These are phyloP conservation scores for Pseudotsuga menziesii DNA, from an alignment of 75 land plant species.

Conservation along the genomic window DNA sequence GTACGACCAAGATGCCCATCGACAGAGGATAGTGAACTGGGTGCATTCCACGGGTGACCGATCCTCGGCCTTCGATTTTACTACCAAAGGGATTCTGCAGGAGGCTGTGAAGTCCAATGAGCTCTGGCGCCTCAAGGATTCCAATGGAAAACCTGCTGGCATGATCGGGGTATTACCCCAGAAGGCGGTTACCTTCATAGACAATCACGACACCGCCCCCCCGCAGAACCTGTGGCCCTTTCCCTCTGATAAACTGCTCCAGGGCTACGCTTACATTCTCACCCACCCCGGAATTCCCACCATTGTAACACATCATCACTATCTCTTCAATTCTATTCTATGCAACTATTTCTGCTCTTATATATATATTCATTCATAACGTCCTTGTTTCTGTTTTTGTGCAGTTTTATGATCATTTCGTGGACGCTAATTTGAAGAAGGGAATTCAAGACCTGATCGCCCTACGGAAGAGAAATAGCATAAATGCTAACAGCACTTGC, in stretches of 20 bases:
- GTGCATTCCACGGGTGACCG: slow-evolving; percentile 6
- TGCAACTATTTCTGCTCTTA: too few relatives aligned
- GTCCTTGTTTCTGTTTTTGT: not conserved
- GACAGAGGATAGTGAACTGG: slow-evolving; percentile 18
- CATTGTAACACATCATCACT: slow-evolving; percentile 16
- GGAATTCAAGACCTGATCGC: slow-evolving; percentile 15
- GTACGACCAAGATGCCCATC: not conserved
- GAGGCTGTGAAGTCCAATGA: slow-evolving; percentile 12
- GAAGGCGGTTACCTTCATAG: slow-evolving; percentile 45
- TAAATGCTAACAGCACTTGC: slow-evolving; percentile 29
- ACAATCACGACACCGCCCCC: slow-evolving; percentile 47
- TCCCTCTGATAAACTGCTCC: slow-evolving; percentile 53
- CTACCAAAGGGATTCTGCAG: slow-evolving; percentile 28
- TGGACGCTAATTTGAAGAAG: slow-evolving; percentile 25
- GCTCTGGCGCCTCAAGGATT: slow-evolving; percentile 32
- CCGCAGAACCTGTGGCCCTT: slow-evolving; percentile 37
- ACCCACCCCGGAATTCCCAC: slow-evolving; percentile 48
- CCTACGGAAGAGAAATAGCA: slow-evolving; percentile 31
- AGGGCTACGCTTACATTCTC: slow-evolving; percentile 63
- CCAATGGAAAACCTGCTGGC: slow-evolving; percentile 34
- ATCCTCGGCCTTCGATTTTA: slow-evolving; percentile 13
- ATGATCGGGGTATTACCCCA: slow-evolving; percentile 39
- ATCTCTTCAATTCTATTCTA: too few relatives aligned
- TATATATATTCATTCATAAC: too few relatives aligned
- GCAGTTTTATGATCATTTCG: slow-evolving; percentile 51